Evolutionary conservation across 768 basidiomycete genomes (phyloP), one percentile per base, ranked within the genome.

Genomic region (Trametes cinnabarina): DNA sequence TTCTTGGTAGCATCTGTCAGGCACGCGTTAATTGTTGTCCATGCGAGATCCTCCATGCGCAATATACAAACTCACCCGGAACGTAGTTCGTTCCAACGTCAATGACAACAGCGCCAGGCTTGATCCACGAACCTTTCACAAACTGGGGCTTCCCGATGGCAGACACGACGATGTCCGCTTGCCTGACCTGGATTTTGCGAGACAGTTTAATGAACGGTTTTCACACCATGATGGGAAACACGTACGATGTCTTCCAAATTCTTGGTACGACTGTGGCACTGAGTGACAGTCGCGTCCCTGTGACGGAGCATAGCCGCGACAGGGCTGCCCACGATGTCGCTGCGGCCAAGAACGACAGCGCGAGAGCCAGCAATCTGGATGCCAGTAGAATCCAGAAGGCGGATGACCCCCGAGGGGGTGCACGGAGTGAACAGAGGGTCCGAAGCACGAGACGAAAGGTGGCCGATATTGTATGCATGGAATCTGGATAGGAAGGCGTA

Each of bases 71-170:
- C 72, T 57, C 70, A 90, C 93, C 94, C 61, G 91, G 88, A 51
- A 98, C 80, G 69, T 91, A 96, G 75, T 98, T 99, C 68, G 95
- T 98, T 47, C 97, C 97, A 53, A 99, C 97, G 68, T 99, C 97
- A 63, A 99, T 94, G 51, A 99, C 92, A 48, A 96, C 85, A 25
- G 90, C 93, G 32, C 95, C 97, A 3, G 88, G 87, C 74, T 98
- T 98, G 60, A 99, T 74, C 97, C 97, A 98, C 7, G 86, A 84
- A 20, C 94, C 96, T 69, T 94, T 87, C 64, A 98, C 85, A 56
- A 88, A 92, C 68, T 94, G 86, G 22, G 97, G 74, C 74, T 90
- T 87, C 37, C 97, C 97, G 60, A 98, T 96, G n/a, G 97, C 97
- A 54, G 92, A 86, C n/a, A 99, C 86, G 23, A 99, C 74, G 62